Percentiles rank a stretch among this genome's conserved stretches.
Conservation (phyloP, 495 filamentous ascomycete species). For the Penicillium flavigenum region DNA sequence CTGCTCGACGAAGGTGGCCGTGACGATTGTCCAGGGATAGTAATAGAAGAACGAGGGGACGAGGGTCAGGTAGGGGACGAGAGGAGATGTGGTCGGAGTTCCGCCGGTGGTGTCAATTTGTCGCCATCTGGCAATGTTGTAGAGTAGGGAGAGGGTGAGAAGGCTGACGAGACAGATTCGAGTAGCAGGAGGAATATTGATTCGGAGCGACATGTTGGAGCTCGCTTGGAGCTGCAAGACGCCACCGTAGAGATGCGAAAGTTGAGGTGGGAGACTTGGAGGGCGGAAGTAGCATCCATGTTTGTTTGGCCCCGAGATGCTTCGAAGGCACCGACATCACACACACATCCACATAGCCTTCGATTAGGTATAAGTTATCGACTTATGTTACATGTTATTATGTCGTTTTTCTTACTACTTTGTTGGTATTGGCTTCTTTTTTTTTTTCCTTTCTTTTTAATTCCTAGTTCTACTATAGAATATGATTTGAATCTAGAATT, state of each 20-base stretch:
- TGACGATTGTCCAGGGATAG: conserved; percentile 91
- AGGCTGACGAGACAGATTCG: conserved; percentile 74
- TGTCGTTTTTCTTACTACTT: background rate
- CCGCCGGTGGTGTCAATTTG: conserved; percentile 62
- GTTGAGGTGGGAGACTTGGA: conserved; percentile 10
- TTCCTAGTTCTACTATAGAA: background rate
- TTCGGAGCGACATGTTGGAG: conserved; percentile 69
- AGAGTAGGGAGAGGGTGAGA: conserved; percentile 74
- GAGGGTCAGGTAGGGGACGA: conserved; percentile 82
- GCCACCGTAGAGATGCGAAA: conserved; percentile 28
- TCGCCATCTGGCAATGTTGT: conserved; percentile 60
- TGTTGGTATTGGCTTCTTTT: background rate
- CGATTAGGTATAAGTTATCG: background rate
- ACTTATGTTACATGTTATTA: background rate
- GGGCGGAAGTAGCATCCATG: background rate
- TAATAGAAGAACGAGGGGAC: conserved; percentile 78
- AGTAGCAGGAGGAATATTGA: conserved; percentile 91
- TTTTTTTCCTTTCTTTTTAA: background rate
- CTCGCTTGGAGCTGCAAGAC: conserved; percentile 24
- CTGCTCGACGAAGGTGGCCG: conserved; percentile 86
- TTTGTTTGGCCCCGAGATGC: conserved; percentile 5
- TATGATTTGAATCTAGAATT: background rate
- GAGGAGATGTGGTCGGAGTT: conserved; percentile 47
- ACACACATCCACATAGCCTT: background rate
- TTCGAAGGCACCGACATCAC: background rate